Base-by-base conservation (phyloP, 345 rosid species). In the Hibiscus trionum region DNA sequence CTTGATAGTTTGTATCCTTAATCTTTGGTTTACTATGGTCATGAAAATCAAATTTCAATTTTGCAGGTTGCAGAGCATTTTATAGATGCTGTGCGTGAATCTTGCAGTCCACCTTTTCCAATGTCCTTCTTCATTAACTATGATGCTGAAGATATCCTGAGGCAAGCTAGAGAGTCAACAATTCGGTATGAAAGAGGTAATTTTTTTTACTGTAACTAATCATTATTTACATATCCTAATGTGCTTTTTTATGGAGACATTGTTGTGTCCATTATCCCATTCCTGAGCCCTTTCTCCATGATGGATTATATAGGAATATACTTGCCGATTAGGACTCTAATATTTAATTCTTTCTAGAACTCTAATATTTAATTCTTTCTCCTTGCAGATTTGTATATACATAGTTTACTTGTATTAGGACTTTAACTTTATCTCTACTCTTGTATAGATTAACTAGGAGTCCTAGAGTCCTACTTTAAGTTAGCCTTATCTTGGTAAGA, bases 91-190 rank as follows among this genome's bases (percentile, higher is more conserved):
- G 84, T 85, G 4, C 16, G 24, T n/a, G 86, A 90, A 74, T 82
- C 86, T 59, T 85, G 81, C 7, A 66, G 57, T 14, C 77, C 76
- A 64, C 75, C 83, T 8, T 7, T 81, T 75, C 65, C 82, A 58
- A 90, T 90, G 96, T 83, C 85, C 16, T 88, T 88, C 77, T 90
- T 90, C 72, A 86, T 90, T 70, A 79, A 70, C 75, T 82, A 72
- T 52, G 70, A 84, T 52, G 52, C 69, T 10, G 69, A 82, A 44
- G 88, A 90, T 67, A 88, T 90, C 73, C 68, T 85, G 7, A 76
- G 77, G 61, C 90, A 90, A 76, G 96, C 92, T 33, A 52, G 26
- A 11, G 86, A 88, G 31, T 90, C 96, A 10, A 86, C 87, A 47
- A 71, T 29, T 17, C 88, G 96, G 0, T 79, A 88, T 60, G 57